A percentile compares a stretch with the other conserved stretches of the same genome.
Evolutionary conservation across 1,284 basidiomycete genomes (phyloP).

Genomic region (Cutaneotrichosporon sp.): DNA sequence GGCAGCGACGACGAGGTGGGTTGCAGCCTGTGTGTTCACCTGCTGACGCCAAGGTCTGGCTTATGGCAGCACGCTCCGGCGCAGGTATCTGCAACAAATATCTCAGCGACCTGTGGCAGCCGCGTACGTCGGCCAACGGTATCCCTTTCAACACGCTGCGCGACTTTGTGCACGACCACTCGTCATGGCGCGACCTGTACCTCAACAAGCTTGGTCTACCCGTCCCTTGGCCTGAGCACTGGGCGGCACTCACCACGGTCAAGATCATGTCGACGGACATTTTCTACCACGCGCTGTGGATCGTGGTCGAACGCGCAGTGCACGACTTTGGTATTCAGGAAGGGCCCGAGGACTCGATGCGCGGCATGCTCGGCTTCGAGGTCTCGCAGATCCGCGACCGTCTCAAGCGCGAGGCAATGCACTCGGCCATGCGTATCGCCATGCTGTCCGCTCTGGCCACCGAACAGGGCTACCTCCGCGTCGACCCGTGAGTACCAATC

Average conservation of each 20-base stretch:
- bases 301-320: conserved; percentile 50
- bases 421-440: conserved; percentile 77
- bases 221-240: conserved; percentile 69
- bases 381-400: conserved; percentile 63
- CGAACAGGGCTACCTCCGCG: conserved; percentile 67
- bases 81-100: conserved; percentile 71
- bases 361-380: conserved; percentile 39
- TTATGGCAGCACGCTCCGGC: conserved; percentile 64
- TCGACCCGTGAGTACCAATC: conserved; percentile 50
- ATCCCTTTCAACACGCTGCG: conserved; percentile 62
- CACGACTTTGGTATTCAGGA: conserved; percentile 79
- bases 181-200: conserved; percentile 69
- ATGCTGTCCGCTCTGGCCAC: conserved; percentile 67
- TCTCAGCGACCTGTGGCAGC: conserved; percentile 70
- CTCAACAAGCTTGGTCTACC: conserved; percentile 76
- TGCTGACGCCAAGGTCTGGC: conserved; percentile 37
- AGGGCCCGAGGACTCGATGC: conserved; percentile 12
- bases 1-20: conserved; percentile 50
- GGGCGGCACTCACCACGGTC: conserved; percentile 83
- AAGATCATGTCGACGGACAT: conserved; percentile 73
- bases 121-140: conserved; percentile 66
- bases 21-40: background rate
- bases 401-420: conserved; percentile 70
- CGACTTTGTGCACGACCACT: conserved; percentile 58
- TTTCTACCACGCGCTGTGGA: conserved; percentile 81